Conservation (phyloP, 345 rosid species). For the Gossypium sturtianum region DNA sequence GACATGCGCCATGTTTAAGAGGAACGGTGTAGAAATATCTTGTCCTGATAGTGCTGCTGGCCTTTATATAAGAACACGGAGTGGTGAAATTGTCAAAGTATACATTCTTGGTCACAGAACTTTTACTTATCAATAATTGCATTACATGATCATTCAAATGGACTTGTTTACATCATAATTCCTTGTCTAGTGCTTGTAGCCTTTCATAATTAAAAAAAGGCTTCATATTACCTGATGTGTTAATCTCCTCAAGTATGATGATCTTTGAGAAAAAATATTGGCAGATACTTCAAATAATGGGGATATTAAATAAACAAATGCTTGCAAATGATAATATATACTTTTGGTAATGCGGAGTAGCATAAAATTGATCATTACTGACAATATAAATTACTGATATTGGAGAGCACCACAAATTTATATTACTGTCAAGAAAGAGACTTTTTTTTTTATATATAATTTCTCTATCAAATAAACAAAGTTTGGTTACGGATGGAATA, state of each 20-base stretch:
- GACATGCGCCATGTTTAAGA: conserved; percentile 78
- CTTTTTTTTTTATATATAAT: not conserved
- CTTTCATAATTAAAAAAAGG: not conserved
- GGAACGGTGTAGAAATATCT: conserved; percentile 63
- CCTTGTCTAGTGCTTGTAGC: not conserved
- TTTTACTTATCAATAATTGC: conserved; percentile 6
- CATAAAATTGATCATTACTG: not conserved
- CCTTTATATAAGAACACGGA: conserved; percentile 78
- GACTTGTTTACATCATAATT: conserved; percentile 1
- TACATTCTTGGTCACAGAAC: conserved; percentile 19
- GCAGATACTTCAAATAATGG: not conserved
- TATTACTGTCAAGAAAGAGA: not conserved
- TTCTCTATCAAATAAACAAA: not conserved
- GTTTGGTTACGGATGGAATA: not conserved
- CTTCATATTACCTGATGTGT: not conserved
- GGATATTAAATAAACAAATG: not conserved
- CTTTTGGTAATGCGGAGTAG: not conserved
- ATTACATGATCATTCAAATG: not conserved
- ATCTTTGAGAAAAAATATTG: not conserved
- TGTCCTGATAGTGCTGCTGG: conserved; percentile 84
- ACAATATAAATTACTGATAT: not conserved
- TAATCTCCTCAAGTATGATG: not conserved
- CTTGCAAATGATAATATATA: not conserved
- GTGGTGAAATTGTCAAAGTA: conserved; percentile 79
- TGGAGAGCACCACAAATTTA: not conserved